Conservation (phyloP, 2,329 filamentous ascomycete genomes). For the Alternaria metachromatica region DNA sequence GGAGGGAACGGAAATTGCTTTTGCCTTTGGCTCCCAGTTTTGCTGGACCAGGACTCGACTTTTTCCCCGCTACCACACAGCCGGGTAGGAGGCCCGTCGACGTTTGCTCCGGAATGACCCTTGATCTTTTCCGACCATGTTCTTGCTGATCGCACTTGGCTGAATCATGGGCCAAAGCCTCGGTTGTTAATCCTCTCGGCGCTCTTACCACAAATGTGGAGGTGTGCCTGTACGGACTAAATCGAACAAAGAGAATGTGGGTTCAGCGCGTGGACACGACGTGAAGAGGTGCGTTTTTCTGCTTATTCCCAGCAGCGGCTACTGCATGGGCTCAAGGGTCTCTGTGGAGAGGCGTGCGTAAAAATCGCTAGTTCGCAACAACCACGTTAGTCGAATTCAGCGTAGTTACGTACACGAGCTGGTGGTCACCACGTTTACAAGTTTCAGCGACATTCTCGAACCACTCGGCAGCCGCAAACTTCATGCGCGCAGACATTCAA, state of each 20-base stretch:
- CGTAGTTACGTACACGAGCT: constrained; percentile 2
- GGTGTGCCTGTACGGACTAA: constrained; percentile 19
- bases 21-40: constrained; percentile 2
- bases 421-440: constrained; percentile 2
- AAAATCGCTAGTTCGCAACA: constrained; percentile 17
- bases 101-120: constrained; percentile 20
- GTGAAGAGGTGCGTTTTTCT: neutral
- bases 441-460: neutral
- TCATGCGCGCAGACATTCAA: neutral
- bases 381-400: constrained; percentile 10
- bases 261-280: neutral
- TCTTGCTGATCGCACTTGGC: constrained; percentile 17
- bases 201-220: constrained; percentile 6
- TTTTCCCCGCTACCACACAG: constrained; percentile 29
- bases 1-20: constrained; percentile 15
- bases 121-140: constrained; percentile 20
- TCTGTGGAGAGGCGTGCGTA: constrained; percentile 9
- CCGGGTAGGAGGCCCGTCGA: constrained; percentile 31
- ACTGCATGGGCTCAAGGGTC: constrained; percentile 8
- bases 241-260: constrained; percentile 8
- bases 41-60: neutral
- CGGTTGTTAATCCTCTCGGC: constrained; percentile 8
- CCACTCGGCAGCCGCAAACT: neutral
- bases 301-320: constrained; percentile 9
- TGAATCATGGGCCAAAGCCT: constrained; percentile 10